A percentile compares a stretch with the other conserved stretches of the same genome.
These are phyloP conservation scores for Aspergillus melleus DNA, from an alignment of 2,329 filamentous ascomycete genomes.

Conservation along the genomic window DNA sequence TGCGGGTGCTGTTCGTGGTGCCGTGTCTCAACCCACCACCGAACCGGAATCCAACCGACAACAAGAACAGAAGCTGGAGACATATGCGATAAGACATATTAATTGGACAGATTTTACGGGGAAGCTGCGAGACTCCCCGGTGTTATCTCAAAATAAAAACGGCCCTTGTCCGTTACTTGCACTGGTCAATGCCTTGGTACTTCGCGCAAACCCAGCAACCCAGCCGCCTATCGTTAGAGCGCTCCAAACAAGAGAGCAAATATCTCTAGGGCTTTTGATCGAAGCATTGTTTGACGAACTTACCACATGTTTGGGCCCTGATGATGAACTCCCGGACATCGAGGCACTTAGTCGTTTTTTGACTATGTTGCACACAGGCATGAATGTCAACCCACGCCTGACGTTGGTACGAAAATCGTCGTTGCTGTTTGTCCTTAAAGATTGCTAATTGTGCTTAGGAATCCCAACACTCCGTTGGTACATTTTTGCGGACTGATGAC, in stretches of 20 bases:
- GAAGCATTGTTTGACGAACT: conserved; percentile 93
- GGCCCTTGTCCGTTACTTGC: conserved; percentile 92
- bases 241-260: conserved; percentile 76
- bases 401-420: conserved; percentile 53
- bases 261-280: conserved; percentile 80
- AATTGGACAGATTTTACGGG: conserved; percentile 72
- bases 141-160: conserved; percentile 89
- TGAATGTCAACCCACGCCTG: conserved; percentile 96
- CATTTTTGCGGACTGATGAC: conserved; percentile 82
- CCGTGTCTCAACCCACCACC: conserved; percentile 16
- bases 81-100: conserved; percentile 91
- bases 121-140: conserved; percentile 75
- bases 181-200: conserved; percentile 84
- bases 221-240: conserved; percentile 75
- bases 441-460: conserved; percentile 42
- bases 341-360: conserved; percentile 85
- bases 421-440: conserved; percentile 14
- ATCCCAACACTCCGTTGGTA: conserved; percentile 55
- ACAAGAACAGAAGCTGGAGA: conserved; percentile 62
- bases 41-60: conserved; percentile 36
- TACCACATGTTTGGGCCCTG: conserved; percentile 71
- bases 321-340: conserved; percentile 76
- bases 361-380: conserved; percentile 85
- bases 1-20: background rate
- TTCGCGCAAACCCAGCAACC: conserved; percentile 70